Percentiles rank a stretch among this genome's conserved stretches.
Evolutionary conservation across 192 early-diverging fungal genomes (phyloP).

Genomic region (Linnemannia schmuckeri): DNA sequence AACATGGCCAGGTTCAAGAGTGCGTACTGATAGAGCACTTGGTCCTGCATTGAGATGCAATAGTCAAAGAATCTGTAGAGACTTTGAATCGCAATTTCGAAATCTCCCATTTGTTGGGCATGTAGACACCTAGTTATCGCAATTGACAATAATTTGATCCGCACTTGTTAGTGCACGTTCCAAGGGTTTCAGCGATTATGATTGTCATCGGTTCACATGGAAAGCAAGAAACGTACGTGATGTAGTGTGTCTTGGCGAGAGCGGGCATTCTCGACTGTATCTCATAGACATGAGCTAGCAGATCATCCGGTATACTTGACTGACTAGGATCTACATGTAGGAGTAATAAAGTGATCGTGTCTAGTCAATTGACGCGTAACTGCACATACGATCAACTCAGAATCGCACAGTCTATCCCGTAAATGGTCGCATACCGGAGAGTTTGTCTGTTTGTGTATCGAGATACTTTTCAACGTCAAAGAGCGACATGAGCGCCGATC

Average conservation of each 20-base stretch:
- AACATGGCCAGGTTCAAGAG: slow-evolving; percentile 60
- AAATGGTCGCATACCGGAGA: slow-evolving; percentile 19
- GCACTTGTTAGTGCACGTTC: background rate
- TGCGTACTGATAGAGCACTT: slow-evolving; percentile 58
- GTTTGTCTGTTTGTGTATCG: slow-evolving; percentile 26
- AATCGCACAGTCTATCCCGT: background rate
- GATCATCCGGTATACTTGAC: slow-evolving; percentile 34
- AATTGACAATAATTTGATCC: slow-evolving; percentile 9
- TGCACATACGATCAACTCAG: background rate
- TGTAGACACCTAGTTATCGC: slow-evolving; percentile 35
- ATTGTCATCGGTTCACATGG: too few species aligned
- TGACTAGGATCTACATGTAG: slow-evolving; percentile 25
- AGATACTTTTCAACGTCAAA: slow-evolving; percentile 47
- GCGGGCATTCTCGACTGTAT: slow-evolving; percentile 55
- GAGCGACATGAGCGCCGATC: slow-evolving; percentile 9
- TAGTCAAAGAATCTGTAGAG: slow-evolving; percentile 60
- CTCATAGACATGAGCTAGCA: slow-evolving; percentile 40
- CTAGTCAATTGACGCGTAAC: background rate
- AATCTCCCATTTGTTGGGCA: slow-evolving; percentile 54
- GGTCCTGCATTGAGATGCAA: slow-evolving; percentile 41
- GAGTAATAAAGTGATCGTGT: background rate
- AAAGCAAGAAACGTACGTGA: slow-evolving; percentile 29
- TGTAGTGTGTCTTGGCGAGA: slow-evolving; percentile 54
- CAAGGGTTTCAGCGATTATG: background rate
- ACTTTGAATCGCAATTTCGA: slow-evolving; percentile 56